phyloP scores from a whole-genome alignment of 768 basidiomycete genomes.

The Auriscalpium microsporum region DNA sequence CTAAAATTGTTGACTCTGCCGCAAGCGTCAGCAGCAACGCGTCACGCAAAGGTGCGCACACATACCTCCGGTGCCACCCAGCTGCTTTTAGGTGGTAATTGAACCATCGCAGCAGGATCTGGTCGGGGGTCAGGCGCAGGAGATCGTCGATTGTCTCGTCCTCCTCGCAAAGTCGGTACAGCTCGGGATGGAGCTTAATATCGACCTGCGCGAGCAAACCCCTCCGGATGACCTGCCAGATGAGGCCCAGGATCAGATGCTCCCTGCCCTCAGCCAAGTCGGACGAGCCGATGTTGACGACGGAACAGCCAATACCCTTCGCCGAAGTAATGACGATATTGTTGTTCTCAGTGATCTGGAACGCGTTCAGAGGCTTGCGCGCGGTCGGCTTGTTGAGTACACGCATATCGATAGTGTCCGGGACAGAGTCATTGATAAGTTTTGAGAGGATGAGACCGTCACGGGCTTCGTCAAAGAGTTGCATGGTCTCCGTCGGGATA shows the following conservation, averaged over 20 bases:
- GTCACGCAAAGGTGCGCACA: too few relatives aligned
- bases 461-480: slow-evolving; percentile 93
- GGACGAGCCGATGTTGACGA: slow-evolving; percentile 94
- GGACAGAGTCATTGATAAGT: slow-evolving; percentile 98
- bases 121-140: slow-evolving; percentile 88
- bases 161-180: slow-evolving; percentile 93
- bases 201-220: slow-evolving; percentile 92
- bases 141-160: slow-evolving; percentile 97
- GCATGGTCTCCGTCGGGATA: slow-evolving; percentile 95
- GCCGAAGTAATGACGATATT: slow-evolving; percentile 98
- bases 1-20: slow-evolving; percentile 93
- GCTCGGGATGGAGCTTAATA: slow-evolving; percentile 95
- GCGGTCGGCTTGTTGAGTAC: slow-evolving; percentile 85
- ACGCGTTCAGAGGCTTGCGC: slow-evolving; percentile 86
- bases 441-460: slow-evolving; percentile 96
- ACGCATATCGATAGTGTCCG: slow-evolving; percentile 97
- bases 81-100: slow-evolving; percentile 97
- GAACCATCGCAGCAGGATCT: slow-evolving; percentile 97
- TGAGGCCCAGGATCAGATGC: slow-evolving; percentile 93
- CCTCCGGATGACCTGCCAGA: slow-evolving; percentile 96
- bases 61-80: slow-evolving; percentile 76
- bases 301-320: slow-evolving; percentile 96
- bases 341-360: slow-evolving; percentile 99
- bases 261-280: slow-evolving; percentile 92
- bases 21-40: too few relatives aligned